Conservation (phyloP, 495 filamentous ascomycete genomes). For the Hyaloscypha variabilis region DNA sequence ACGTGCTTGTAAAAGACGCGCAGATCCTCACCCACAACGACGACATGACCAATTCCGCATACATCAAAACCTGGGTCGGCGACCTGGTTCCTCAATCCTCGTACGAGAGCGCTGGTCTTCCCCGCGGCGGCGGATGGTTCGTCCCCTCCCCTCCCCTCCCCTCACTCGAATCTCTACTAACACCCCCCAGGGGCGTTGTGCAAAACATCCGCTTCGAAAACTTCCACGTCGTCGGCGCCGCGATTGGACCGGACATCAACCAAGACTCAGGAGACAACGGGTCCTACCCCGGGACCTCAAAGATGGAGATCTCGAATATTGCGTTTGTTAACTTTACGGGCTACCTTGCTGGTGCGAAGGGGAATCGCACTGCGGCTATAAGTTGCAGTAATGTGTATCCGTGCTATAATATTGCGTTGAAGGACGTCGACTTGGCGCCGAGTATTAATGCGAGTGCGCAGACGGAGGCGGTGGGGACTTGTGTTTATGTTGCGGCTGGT, state of each 20-base stretch:
- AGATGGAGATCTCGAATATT: conserved; percentile 53
- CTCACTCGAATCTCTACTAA: too few relatives aligned
- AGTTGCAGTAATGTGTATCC: conserved; percentile 49
- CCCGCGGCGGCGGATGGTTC: conserved; percentile 54
- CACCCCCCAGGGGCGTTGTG: conserved; percentile 40
- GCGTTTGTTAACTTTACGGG: conserved; percentile 59
- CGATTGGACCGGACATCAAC: conserved; percentile 43
- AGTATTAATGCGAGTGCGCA: conserved; percentile 33
- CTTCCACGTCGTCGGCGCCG: conserved; percentile 50
- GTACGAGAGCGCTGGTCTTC: conserved; percentile 51
- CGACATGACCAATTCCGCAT: conserved; percentile 53
- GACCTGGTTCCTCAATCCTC: conserved; percentile 43
- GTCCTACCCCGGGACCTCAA: conserved; percentile 47
- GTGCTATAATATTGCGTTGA: conserved; percentile 52
- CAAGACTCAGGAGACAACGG: conserved; percentile 57
- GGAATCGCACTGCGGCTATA: conserved; percentile 40
- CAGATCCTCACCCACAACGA: conserved; percentile 49
- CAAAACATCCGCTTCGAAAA: conserved; percentile 56
- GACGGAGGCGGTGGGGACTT: conserved; percentile 38
- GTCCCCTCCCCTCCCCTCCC: conserved; percentile 1
- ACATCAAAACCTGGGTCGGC: conserved; percentile 63
- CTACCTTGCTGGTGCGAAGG: conserved; percentile 34
- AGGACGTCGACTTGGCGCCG: conserved; percentile 42
- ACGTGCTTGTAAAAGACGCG: conserved; percentile 49
- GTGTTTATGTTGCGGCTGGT: conserved; percentile 40